Conservation (phyloP, 805 yeast genomes). For the Metschnikowia kunwiensis region DNA sequence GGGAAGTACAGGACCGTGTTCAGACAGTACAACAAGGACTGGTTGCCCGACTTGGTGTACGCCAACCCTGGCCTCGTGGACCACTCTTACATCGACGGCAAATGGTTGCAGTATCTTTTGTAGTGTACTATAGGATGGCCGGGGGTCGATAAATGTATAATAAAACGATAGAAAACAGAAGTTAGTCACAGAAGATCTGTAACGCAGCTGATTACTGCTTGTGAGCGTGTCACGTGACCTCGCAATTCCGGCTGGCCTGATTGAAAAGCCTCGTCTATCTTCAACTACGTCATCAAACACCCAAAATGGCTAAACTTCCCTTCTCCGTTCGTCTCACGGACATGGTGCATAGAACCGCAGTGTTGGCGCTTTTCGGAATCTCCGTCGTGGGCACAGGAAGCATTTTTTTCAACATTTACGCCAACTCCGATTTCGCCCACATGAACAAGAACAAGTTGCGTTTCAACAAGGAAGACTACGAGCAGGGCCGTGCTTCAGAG, state of each 20-base stretch:
- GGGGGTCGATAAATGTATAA: no score
- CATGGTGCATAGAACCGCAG: constrained; percentile 41
- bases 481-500: constrained; percentile 24
- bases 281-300: no score
- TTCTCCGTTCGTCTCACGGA: constrained; percentile 44
- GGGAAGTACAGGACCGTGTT: constrained; percentile 28
- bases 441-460: constrained; percentile 41
- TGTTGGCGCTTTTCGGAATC: constrained; percentile 36
- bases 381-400: constrained; percentile 41
- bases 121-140: no score
- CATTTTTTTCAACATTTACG: constrained; percentile 38
- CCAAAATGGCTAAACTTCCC: constrained; percentile 37
- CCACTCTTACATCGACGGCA: constrained; percentile 29
- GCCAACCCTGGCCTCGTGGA: constrained; percentile 41
- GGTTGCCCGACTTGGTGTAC: constrained; percentile 41
- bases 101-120: constrained; percentile 39
- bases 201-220: no score
- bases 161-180: no score
- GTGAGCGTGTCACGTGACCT: no score
- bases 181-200: no score
- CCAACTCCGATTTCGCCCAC: constrained; percentile 42
- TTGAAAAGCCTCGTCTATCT: no score
- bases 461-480: constrained; percentile 33
- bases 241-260: no score
- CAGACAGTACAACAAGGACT: constrained; percentile 35